Evolutionary conservation across 768 basidiomycete genomes (phyloP).

Genomic region (Xerocomellus intermedius): DNA sequence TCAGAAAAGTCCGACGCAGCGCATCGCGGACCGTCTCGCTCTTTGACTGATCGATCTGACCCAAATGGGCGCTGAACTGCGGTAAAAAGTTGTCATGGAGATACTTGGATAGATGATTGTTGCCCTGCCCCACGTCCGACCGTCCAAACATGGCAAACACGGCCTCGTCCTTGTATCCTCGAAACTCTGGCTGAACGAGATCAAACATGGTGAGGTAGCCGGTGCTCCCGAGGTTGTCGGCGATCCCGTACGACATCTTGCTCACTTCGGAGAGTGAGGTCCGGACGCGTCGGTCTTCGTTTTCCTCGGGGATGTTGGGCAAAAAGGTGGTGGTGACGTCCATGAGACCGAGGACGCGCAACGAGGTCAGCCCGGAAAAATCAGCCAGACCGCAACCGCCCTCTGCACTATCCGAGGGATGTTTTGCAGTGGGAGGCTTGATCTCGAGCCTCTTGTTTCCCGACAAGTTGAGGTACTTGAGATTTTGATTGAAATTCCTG

Average conservation of each 20-base stretch:
- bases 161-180: constrained; percentile 72
- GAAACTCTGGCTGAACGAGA: constrained; percentile 85
- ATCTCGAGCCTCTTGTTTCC: constrained; percentile 97
- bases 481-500: constrained; percentile 95
- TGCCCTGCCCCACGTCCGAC: constrained; percentile 51
- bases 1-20: constrained; percentile 82
- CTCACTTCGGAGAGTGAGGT: constrained; percentile 88
- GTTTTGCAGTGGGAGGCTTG: constrained; percentile 53
- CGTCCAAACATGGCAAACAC: constrained; percentile 97
- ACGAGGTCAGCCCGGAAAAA: constrained; percentile 80
- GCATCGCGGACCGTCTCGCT: constrained; percentile 68
- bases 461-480: constrained; percentile 93
- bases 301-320: constrained; percentile 76
- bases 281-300: constrained; percentile 85
- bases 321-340: constrained; percentile 75
- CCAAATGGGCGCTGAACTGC: constrained; percentile 60
- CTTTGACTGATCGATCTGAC: constrained; percentile 36
- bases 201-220: constrained; percentile 89
- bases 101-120: constrained; percentile 76
- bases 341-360: constrained; percentile 95
- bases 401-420: constrained; percentile 21
- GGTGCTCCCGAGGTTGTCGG: constrained; percentile 81
- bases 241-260: constrained; percentile 94
- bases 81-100: constrained; percentile 77
- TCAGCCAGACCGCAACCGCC: constrained; percentile 56